Conservation (phyloP, 2,329 filamentous ascomycete species). For the Chaetomium sp. region DNA sequence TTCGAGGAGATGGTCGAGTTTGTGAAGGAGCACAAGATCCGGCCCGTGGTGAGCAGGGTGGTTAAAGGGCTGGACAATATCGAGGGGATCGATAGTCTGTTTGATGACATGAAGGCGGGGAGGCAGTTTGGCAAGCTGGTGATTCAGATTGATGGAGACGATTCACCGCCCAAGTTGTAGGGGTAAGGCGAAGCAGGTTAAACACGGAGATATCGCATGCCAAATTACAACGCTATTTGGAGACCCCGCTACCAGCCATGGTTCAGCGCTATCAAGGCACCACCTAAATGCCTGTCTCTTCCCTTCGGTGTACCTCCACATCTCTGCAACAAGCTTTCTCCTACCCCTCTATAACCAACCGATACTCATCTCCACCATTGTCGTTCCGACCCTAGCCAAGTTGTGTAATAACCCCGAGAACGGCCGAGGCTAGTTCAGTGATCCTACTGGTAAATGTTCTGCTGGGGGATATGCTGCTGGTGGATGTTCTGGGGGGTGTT, state of each 20-base stretch:
- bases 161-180: conserved; percentile 33
- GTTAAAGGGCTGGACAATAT: conserved; percentile 74
- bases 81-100: conserved; percentile 77
- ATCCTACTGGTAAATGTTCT: too few species aligned
- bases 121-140: conserved; percentile 93
- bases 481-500: too few species aligned
- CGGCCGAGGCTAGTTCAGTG: background rate
- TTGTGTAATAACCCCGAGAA: background rate
- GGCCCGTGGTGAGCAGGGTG: conserved; percentile 74
- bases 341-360: background rate
- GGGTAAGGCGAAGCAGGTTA: background rate
- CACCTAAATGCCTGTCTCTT: background rate
- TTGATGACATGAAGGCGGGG: conserved; percentile 84
- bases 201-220: background rate
- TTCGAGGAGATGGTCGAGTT: conserved; percentile 90
- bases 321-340: background rate
- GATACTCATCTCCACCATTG: background rate
- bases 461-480: too few species aligned
- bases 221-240: background rate
- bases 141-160: conserved; percentile 60
- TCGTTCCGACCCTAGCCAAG: background rate
- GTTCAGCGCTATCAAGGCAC: background rate
- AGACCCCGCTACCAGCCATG: background rate
- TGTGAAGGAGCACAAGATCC: conserved; percentile 71
- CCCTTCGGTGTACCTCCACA: background rate